These are phyloP conservation scores for Neoarthrinium moseri DNA, from an alignment of 2,329 filamentous ascomycete species.

Conservation along the genomic window DNA sequence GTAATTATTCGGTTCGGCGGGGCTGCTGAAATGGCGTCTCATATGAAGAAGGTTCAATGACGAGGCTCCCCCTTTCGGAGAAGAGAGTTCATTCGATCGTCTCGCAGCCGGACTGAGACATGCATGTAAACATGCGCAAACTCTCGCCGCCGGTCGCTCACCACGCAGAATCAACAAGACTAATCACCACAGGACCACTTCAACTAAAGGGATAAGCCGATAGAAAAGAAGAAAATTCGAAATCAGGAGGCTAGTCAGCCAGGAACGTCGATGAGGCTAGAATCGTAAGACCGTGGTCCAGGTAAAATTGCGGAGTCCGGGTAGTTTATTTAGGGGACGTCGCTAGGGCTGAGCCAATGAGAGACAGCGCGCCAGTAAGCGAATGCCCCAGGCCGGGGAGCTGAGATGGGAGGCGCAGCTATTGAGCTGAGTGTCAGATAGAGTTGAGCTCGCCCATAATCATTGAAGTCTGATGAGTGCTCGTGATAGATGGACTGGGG, in stretches of 20 bases:
- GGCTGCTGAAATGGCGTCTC: constrained; percentile 1
- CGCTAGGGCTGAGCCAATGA: constrained; percentile 7
- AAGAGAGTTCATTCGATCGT: no score
- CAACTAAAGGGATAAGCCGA: no score
- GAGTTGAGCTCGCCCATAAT: not conserved
- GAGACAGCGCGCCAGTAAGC: constrained; percentile 2
- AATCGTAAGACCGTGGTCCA: not conserved
- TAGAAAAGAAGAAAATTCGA: constrained; percentile 2
- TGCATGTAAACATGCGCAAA: no score
- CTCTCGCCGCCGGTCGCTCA: no score
- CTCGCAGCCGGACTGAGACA: no score
- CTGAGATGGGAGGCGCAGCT: constrained; percentile 3
- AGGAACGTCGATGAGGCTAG: not conserved
- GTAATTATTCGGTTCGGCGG: constrained; percentile 5
- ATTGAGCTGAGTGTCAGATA: constrained; percentile 3
- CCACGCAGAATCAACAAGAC: no score
- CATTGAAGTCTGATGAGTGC: not conserved
- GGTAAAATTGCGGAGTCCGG: not conserved
- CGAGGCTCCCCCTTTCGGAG: no score
- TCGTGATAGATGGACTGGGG: not conserved
- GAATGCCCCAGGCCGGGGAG: no score
- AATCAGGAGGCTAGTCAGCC: not conserved
- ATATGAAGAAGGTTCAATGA: not conserved
- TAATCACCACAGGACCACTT: not conserved
- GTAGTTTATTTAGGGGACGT: not conserved